Evolutionary conservation across 495 filamentous ascomycete species (phyloP).

Genomic region (Neurospora tetraspora): DNA sequence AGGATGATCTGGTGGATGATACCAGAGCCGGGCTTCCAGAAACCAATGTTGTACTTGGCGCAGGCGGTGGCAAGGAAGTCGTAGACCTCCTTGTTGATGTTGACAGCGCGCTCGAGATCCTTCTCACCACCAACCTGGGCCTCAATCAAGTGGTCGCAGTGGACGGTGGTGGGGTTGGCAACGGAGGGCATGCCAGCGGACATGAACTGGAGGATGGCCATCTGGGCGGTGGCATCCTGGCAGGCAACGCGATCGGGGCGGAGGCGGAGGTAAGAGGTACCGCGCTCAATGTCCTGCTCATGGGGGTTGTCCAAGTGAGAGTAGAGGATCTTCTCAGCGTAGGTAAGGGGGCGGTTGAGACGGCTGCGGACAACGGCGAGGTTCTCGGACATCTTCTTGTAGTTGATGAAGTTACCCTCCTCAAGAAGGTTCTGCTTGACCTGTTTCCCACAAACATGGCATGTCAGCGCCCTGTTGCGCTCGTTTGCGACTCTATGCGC

Average conservation of each 20-base stretch:
- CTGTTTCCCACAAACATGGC: conserved; percentile 20
- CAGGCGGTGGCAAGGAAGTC: conserved; percentile 92
- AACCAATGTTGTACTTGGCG: conserved; percentile 99
- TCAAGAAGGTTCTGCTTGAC: conserved; percentile 50
- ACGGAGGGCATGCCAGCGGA: conserved; percentile 92
- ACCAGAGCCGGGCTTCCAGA: conserved; percentile 97
- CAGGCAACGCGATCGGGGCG: conserved; percentile 97
- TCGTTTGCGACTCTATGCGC: not conserved
- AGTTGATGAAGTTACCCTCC: conserved; percentile 48
- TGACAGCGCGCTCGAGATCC: conserved; percentile 83
- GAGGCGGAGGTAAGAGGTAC: conserved; percentile 88
- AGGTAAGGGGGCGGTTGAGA: conserved; percentile 87
- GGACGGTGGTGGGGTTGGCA: conserved; percentile 90
- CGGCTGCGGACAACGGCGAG: conserved; percentile 76
- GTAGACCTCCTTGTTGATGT: conserved; percentile 99
- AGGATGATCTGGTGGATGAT: conserved; percentile 99
- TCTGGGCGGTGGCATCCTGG: conserved; percentile 99
- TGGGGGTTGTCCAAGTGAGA: conserved; percentile 97
- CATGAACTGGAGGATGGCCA: conserved; percentile 99
- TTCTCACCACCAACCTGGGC: conserved; percentile 89
- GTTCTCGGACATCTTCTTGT: conserved; percentile 98
- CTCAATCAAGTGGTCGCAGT: conserved; percentile 99
- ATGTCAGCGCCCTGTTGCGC: conserved; percentile 1
- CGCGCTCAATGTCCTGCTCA: conserved; percentile 90
- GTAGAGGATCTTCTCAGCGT: conserved; percentile 97